Evolutionary conservation across 495 filamentous ascomycete species (phyloP).

Genomic region (Lentithecium fluviatile): DNA sequence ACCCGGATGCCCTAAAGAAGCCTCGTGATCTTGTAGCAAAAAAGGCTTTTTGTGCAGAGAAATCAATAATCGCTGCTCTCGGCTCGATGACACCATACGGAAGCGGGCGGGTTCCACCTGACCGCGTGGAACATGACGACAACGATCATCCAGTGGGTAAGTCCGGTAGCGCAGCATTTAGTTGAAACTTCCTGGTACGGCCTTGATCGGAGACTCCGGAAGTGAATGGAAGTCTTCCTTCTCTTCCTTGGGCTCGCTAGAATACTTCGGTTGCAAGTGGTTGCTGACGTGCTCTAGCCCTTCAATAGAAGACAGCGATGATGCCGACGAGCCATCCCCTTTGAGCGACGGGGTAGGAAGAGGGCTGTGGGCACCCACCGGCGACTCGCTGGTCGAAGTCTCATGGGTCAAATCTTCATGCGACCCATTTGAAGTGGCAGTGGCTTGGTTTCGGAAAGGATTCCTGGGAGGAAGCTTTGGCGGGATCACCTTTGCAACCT

Average conservation of each 20-base stretch:
- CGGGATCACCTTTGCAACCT: conserved; percentile 39
- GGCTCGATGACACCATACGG: no score
- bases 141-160: background rate
- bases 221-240: conserved; percentile 26
- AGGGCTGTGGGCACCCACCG: conserved; percentile 6
- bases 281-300: conserved; percentile 24
- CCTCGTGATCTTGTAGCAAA: background rate
- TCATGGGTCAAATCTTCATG: conserved; percentile 23
- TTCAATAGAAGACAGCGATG: conserved; percentile 30
- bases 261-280: conserved; percentile 20
- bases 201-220: conserved; percentile 24
- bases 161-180: background rate
- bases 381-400: conserved; percentile 16
- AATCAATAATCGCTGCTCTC: background rate
- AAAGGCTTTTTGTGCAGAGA: background rate
- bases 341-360: conserved; percentile 30
- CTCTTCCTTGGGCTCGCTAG: conserved; percentile 3
- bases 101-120: background rate
- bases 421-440: conserved; percentile 26
- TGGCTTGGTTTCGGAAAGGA: conserved; percentile 36
- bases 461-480: conserved; percentile 44
- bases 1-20: background rate
- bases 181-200: conserved; percentile 30
- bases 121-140: background rate
- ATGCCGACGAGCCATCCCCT: conserved; percentile 25